Evolutionary conservation across 208 protist genomes (phyloP), one percentile per base, ranked within the genome.

Genomic region (Trypanosoma melophagium): DNA sequence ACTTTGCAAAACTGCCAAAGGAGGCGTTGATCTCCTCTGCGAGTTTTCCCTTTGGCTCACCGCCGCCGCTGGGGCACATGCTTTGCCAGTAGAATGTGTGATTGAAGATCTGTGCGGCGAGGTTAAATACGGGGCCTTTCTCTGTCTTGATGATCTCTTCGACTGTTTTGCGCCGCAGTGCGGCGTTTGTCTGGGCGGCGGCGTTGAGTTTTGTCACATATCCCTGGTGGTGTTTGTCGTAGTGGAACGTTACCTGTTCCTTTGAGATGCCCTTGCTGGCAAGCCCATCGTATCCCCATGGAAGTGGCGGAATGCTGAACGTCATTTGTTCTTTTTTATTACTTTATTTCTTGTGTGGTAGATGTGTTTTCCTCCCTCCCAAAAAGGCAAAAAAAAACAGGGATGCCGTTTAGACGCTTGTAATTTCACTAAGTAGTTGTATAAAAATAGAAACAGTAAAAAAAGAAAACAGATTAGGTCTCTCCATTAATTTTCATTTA

Each of bases 11-110:
- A 60, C 65, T 82, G 67, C 92, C 92, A 41, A 94, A 98, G 38
- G 61, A 80, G 0, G 74, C 71, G n/a, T 83, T 77, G 77, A 98
- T 96, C n/a, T 79, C 83, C 13, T 80, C 65, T 0, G 55, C 73
- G 12, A 97, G 60, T n/a, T 60, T 69, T 13, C 91, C 92, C 16
- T 38, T 80, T 17, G 93, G 77, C 54, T 76, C 54, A 25, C 81
- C 86, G 45, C 83, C 85, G 51, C 80, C 83, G 44, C 79, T 84
- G 52, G 92, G 84, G 51, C 56, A 80, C 54, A 97, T 65, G 57
- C 72, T 93, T 40, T 92, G 71, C 94, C 96, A 98, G 87, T 94
- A 98, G 79, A 98, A 98, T 13, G 69, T 60, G 63, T 98, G 96
- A 77, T 98, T 98, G 74, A 82, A 98, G 67, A 96, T 79, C 84